Base-by-base conservation (phyloP, 23 red algal species). In the Gracilaria domingensis region DNA sequence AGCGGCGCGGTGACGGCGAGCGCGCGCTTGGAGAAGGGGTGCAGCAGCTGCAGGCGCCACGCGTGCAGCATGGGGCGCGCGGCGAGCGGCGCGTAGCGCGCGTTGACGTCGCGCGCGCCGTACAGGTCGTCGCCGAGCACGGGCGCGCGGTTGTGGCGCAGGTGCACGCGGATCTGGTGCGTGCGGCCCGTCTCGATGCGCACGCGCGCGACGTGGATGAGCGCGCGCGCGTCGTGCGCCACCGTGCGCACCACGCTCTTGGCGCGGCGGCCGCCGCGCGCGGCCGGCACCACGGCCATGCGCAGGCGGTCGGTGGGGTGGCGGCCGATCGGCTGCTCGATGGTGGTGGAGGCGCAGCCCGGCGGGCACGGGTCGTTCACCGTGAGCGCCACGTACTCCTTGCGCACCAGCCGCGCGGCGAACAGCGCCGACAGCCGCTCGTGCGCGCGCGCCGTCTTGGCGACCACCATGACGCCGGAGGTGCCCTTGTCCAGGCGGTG, bases 401-500 rank as follows among this genome's bases (percentile, higher is more conserved):
- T 98, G 16, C 67, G 38, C 4, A 94, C 75, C n/a, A 3, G 40
- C 16, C 97, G 89, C 23, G 39, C 50, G 12, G 79, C 84, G 74
- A 98, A 98, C 12, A 75, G 81, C 16, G 65, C 35, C 61, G 54
- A 38, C 33, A 98, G 64, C 11, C 69, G 32, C 12, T 69, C 60
- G 33, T 67, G 85, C 29, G 93, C 93, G 0, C 4, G 21, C n/a
- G 34, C 60, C 47, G 89, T 84, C 49, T 82, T 83, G 4, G 93
- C 93, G 23, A 81, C 90, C 23, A 98, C 49, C 30, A 98, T 37
- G 14, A 96, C 85, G 17, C 97, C 97, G 8, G 97, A 95, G 21
- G 97, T 98, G 66, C 93, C 97, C 62, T 96, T 94, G 81, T 98
- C 97, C 7, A 98, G 80, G 7, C 97, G 89, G 81, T 98, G 97